phyloP scores from a whole-genome alignment of 352 stramenopile species.

The Globisporangium emineosum region DNA sequence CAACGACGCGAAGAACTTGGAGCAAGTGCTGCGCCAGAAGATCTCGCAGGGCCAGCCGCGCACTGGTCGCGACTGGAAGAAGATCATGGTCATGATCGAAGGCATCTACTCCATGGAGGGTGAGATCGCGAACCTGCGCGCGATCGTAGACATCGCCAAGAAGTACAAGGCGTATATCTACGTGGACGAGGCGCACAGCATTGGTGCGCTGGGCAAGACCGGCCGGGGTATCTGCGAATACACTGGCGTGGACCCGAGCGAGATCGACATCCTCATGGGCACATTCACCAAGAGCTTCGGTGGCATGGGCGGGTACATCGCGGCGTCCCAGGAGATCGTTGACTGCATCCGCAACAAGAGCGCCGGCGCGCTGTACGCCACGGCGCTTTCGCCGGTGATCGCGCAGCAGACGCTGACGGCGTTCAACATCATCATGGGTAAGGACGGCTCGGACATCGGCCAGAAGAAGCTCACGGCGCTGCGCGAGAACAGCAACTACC shows the following conservation, averaged over 20 bases:
- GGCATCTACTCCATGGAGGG: slow-evolving; percentile 97
- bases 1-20: slow-evolving; percentile 91
- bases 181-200: slow-evolving; percentile 95
- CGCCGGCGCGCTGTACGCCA: slow-evolving; percentile 32
- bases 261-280: slow-evolving; percentile 96
- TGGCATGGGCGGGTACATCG: slow-evolving; percentile 93
- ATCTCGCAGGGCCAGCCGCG: slow-evolving; percentile 68
- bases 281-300: slow-evolving; percentile 96
- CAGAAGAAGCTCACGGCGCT: slow-evolving; percentile 90
- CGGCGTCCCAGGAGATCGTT: slow-evolving; percentile 28
- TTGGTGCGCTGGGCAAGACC: slow-evolving; percentile 90
- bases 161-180: slow-evolving; percentile 95
- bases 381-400: slow-evolving; percentile 28
- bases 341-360: slow-evolving; percentile 1
- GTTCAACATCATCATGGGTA: slow-evolving; percentile 95
- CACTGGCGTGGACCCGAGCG: slow-evolving; percentile 80
- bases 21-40: slow-evolving; percentile 64
- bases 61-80: slow-evolving; percentile 92
- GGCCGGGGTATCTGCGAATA: slow-evolving; percentile 90
- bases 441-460: slow-evolving; percentile 92
- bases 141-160: slow-evolving; percentile 89
- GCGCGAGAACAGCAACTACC: slow-evolving; percentile 98
- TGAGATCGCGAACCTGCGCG: slow-evolving; percentile 90
- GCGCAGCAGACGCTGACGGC: slow-evolving; percentile 64
- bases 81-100: slow-evolving; percentile 94